Percentiles rank a stretch among this genome's conserved stretches.
Evolutionary conservation across 805 yeast genomes (phyloP).

Genomic region (Kodamaea restingae): DNA sequence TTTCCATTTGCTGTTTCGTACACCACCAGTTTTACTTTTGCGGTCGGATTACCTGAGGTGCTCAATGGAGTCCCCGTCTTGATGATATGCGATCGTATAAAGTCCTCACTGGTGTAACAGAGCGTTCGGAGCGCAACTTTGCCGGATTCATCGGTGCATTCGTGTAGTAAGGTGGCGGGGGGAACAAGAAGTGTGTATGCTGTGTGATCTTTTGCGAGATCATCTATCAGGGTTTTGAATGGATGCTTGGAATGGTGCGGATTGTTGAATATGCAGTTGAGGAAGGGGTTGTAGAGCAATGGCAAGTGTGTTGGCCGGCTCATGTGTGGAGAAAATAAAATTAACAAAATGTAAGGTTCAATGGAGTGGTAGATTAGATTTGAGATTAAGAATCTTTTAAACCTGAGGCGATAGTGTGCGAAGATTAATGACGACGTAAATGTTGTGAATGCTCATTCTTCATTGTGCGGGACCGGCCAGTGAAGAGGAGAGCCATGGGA

Average conservation of each 20-base stretch:
- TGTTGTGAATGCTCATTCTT: no score
- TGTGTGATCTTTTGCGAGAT: conserved; percentile 40
- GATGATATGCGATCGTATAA: conserved; percentile 60
- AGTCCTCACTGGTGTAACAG: conserved; percentile 53
- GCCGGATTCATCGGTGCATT: conserved; percentile 26
- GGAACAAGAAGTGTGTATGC: conserved; percentile 67
- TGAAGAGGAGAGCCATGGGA: no score
- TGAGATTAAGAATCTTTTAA: no score
- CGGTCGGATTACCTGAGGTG: conserved; percentile 19
- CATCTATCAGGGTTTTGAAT: conserved; percentile 43
- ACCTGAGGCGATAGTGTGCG: no score
- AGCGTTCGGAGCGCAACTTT: conserved; percentile 43
- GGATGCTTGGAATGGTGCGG: conserved; percentile 43
- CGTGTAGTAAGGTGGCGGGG: conserved; percentile 43
- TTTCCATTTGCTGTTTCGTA: conserved; percentile 54
- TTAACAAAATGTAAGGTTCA: no score
- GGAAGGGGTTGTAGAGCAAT: conserved; percentile 54
- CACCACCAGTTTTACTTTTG: conserved; percentile 38
- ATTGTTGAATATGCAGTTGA: conserved; percentile 64
- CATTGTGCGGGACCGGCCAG: no score
- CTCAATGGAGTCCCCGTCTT: conserved; percentile 25
- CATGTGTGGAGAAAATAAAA: not conserved
- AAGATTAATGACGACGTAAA: no score
- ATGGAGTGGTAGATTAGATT: no score
- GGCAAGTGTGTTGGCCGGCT: conserved; percentile 41